Percentiles rank a stretch among this genome's conserved stretches.
phyloP scores from a whole-genome alignment of 768 basidiomycete species.

The Omphalotus guepiniiformis region DNA sequence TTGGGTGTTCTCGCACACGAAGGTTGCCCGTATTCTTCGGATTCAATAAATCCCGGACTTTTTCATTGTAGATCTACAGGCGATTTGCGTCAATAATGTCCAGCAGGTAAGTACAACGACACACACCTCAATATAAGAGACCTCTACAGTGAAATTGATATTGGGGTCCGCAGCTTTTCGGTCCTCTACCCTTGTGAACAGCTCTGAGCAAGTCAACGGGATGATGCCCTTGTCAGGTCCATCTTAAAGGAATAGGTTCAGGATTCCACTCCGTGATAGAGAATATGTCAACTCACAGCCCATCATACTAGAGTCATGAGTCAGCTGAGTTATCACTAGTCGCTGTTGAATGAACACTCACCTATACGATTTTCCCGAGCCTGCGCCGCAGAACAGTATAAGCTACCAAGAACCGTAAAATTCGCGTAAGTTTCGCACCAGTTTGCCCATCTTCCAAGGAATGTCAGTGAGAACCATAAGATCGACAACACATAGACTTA shows the following conservation, averaged over 20 bases:
- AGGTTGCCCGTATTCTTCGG: constrained; percentile 96
- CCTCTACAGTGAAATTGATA: constrained; percentile 86
- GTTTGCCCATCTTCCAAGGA: constrained; percentile 66
- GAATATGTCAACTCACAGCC: constrained; percentile 83
- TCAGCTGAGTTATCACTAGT: constrained; percentile 12
- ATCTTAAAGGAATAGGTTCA: constrained; percentile 44
- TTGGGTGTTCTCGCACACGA: constrained; percentile 96
- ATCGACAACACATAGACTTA: constrained; percentile 39
- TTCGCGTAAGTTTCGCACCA: constrained; percentile 43
- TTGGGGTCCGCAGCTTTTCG: constrained; percentile 63
- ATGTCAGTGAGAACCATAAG: constrained; percentile 10
- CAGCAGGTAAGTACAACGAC: not conserved
- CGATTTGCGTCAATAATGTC: not conserved
- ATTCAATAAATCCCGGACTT: constrained; percentile 95
- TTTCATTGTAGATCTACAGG: constrained; percentile 88
- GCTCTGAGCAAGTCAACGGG: constrained; percentile 88
- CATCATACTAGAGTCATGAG: constrained; percentile 70
- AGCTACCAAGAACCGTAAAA: not conserved
- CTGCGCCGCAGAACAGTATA: constrained; percentile 30
- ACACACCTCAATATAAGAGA: constrained; percentile 92
- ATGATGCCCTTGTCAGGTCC: constrained; percentile 97
- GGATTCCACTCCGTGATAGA: no score
- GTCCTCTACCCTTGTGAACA: constrained; percentile 77
- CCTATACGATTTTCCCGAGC: constrained; percentile 93
- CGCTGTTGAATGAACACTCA: constrained; percentile 30